Evolutionary conservation across 2,329 filamentous ascomycete species (phyloP).

Genomic region (Hymenotorrendiella dingleyae): DNA sequence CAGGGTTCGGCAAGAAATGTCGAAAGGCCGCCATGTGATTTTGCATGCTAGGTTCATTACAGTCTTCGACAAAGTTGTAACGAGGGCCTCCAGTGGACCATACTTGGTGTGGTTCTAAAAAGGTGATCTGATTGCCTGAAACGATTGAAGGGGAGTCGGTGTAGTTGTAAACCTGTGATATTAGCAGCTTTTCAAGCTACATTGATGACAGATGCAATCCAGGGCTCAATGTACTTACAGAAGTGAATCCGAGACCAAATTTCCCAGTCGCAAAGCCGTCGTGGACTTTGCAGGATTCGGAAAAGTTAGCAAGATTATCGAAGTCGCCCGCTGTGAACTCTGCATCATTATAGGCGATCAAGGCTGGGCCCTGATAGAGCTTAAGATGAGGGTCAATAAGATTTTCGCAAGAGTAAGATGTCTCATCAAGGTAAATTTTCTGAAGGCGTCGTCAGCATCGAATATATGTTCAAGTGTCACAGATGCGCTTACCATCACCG

Average conservation of each 20-base stretch:
- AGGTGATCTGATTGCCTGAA: conserved; percentile 26
- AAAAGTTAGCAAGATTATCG: conserved; percentile 26
- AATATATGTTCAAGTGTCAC: background rate
- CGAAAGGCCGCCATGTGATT: conserved; percentile 30
- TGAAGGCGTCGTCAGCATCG: conserved; percentile 6
- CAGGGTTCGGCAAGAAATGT: conserved; percentile 16
- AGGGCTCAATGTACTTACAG: too few species aligned
- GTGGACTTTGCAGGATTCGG: conserved; percentile 28
- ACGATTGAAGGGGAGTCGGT: conserved; percentile 33
- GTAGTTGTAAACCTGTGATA: conserved; percentile 31
- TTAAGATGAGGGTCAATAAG: conserved; percentile 25
- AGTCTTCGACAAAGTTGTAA: conserved; percentile 28
- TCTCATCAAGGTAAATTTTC: conserved; percentile 28
- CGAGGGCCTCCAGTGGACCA: conserved; percentile 30
- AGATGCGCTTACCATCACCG: conserved; percentile 51
- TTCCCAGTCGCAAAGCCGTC: conserved; percentile 31
- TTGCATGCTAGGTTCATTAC: conserved; percentile 19
- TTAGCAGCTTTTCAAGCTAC: background rate
- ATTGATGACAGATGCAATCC: too few species aligned
- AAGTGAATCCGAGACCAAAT: conserved; percentile 34
- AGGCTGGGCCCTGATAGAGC: conserved; percentile 31
- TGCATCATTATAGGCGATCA: conserved; percentile 31
- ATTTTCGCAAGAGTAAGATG: conserved; percentile 18
- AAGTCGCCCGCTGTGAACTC: conserved; percentile 29
- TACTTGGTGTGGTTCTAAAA: conserved; percentile 31